Conservation (phyloP, 2,329 filamentous ascomycete genomes). For the Didymella sp. region DNA sequence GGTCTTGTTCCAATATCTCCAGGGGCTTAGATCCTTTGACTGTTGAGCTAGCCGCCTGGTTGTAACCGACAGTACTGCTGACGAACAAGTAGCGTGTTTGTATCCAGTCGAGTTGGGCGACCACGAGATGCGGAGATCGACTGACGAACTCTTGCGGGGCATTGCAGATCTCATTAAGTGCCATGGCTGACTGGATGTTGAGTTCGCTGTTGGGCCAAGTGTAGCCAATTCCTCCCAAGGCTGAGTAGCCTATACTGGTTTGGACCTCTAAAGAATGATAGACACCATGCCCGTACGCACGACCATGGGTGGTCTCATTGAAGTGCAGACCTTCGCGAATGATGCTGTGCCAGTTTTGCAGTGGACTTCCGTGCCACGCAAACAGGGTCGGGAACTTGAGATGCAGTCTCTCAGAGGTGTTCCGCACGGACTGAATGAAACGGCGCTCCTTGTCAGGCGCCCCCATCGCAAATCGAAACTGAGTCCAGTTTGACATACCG, state of each 20-base stretch:
- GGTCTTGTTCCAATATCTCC: constrained; percentile 51
- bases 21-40: constrained; percentile 32
- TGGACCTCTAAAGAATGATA: constrained; percentile 73
- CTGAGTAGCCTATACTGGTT: constrained; percentile 63
- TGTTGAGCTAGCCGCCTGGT: not conserved
- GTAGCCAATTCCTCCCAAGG: constrained; percentile 10
- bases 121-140: constrained; percentile 69
- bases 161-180: constrained; percentile 87
- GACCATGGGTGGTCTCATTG: constrained; percentile 66
- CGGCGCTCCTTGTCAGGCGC: constrained; percentile 86
- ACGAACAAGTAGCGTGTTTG: constrained; percentile 87
- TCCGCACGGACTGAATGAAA: constrained; percentile 70
- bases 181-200: constrained; percentile 66
- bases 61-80: constrained; percentile 28
- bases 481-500: constrained; percentile 72
- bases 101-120: constrained; percentile 82
- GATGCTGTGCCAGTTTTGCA: constrained; percentile 89
- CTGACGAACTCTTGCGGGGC: constrained; percentile 67
- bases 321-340: constrained; percentile 83
- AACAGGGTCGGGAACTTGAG: constrained; percentile 73
- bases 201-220: constrained; percentile 73
- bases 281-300: constrained; percentile 78
- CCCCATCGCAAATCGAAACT: constrained; percentile 88
- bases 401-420: constrained; percentile 51
- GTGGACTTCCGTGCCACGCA: constrained; percentile 81